Evolutionary conservation across 768 basidiomycete genomes (phyloP).

Genomic region (Neoboletus subvelutipes): DNA sequence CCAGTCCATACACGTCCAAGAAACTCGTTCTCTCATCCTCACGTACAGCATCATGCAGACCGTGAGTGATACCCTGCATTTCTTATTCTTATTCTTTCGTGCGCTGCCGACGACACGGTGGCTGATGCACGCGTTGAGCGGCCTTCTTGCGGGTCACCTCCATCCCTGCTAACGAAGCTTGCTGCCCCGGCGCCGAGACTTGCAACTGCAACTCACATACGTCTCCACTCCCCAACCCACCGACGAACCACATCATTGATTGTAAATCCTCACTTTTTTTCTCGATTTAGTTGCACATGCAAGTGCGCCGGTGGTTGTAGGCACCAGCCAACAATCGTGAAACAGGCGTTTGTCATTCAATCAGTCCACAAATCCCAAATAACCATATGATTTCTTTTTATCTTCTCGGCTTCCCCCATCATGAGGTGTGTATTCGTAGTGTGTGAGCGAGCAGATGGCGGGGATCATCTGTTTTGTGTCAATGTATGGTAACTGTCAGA

Average conservation of each 20-base stretch:
- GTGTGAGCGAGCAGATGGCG: neutral
- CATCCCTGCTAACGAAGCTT: constrained; percentile 12
- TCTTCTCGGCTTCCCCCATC: neutral
- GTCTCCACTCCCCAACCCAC: neutral
- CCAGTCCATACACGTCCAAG: neutral
- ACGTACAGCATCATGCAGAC: constrained; percentile 17
- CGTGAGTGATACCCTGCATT: constrained; percentile 5
- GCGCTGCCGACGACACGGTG: neutral
- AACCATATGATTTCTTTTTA: neutral
- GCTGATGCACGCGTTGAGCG: neutral
- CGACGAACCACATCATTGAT: neutral
- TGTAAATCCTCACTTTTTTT: too few relatives aligned
- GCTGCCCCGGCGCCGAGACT: constrained; percentile 4
- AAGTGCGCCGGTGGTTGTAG: constrained; percentile 16
- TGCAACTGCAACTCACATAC: constrained; percentile 12
- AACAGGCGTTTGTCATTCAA: neutral
- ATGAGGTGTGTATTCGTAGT: neutral
- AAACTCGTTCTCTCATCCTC: neutral
- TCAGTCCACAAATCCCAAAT: neutral
- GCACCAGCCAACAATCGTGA: neutral
- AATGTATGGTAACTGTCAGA: neutral
- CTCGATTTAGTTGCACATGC: constrained; percentile 9
- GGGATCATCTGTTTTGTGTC: neutral
- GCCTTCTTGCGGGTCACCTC: constrained; percentile 3
- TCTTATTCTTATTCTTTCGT: neutral